Conservation (phyloP, 352 stramenopile species). For the Aphanomyces astaci region DNA sequence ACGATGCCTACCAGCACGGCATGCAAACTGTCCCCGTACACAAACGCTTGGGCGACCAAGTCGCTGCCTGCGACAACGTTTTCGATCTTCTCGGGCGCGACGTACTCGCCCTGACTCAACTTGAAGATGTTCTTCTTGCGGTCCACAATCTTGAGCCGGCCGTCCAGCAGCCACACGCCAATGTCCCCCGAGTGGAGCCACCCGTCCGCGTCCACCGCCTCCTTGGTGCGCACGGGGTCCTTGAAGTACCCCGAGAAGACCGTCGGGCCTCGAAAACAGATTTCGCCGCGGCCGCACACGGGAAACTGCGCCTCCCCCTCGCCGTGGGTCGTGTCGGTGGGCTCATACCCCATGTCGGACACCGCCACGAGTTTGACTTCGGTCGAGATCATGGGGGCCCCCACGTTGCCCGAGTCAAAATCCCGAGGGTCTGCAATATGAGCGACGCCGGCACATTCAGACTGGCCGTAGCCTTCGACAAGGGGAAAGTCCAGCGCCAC, state of each 20-base stretch:
- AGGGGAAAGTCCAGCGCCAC: conserved; percentile 68
- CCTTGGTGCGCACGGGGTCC: conserved; percentile 84
- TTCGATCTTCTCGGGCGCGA: conserved; percentile 96
- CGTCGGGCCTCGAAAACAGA: conserved; percentile 50
- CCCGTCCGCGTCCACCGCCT: conserved; percentile 86
- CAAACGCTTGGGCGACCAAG: conserved; percentile 90
- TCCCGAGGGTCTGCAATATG: conserved; percentile 35
- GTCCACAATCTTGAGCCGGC: conserved; percentile 85
- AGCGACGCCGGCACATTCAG: conserved; percentile 63
- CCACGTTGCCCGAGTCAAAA: conserved; percentile 64
- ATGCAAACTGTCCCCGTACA: conserved; percentile 93
- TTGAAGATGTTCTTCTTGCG: conserved; percentile 94
- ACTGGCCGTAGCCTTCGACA: conserved; percentile 86
- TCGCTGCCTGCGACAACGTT: conserved; percentile 86
- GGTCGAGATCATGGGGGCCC: conserved; percentile 48
- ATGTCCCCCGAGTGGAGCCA: conserved; percentile 97
- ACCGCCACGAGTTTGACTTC: conserved; percentile 86
- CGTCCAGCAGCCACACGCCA: conserved; percentile 82
- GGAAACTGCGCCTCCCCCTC: not conserved
- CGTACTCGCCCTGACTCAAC: conserved; percentile 91
- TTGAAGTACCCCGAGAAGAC: conserved; percentile 94
- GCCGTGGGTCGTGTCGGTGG: conserved; percentile 15
- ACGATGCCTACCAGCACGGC: conserved; percentile 90
- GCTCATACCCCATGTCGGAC: conserved; percentile 90
- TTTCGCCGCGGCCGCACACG: conserved; percentile 16